Conservation (phyloP, 2,329 filamentous ascomycete genomes). For the Rugonectria rugulosa region DNA sequence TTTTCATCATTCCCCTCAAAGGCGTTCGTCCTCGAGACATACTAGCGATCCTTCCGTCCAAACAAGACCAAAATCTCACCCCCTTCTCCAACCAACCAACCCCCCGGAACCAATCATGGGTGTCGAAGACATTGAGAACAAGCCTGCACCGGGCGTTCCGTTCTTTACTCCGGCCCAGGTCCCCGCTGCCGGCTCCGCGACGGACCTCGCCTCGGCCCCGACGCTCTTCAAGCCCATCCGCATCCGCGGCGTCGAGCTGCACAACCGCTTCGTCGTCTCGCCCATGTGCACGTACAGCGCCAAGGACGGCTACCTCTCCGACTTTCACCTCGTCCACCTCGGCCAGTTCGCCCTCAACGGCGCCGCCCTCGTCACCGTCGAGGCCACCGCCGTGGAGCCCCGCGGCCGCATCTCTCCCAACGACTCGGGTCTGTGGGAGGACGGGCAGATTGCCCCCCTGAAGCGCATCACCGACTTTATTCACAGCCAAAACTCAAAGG, state of each 20-base stretch:
- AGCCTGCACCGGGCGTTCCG: conserved; percentile 54
- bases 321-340: conserved; percentile 84
- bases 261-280: conserved; percentile 65
- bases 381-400: conserved; percentile 78
- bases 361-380: conserved; percentile 75
- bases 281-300: conserved; percentile 70
- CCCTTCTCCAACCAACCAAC: not conserved
- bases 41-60: not conserved
- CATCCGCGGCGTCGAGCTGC: conserved; percentile 60
- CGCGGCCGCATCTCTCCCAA: conserved; percentile 86
- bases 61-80: not conserved
- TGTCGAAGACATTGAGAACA: conserved; percentile 38
- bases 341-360: conserved; percentile 81
- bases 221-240: conserved; percentile 65
- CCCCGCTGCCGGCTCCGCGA: conserved; percentile 58
- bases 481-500: conserved; percentile 78
- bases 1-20: too few species aligned
- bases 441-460: conserved; percentile 79
- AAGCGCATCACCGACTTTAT: conserved; percentile 78
- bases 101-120: conserved; percentile 24
- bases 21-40: not conserved
- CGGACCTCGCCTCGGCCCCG: conserved; percentile 51
- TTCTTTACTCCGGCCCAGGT: conserved; percentile 64
- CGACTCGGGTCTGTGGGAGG: conserved; percentile 83
- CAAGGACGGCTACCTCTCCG: conserved; percentile 72